These are phyloP conservation scores for Fusarium sp. DNA, from an alignment of 2,329 filamentous ascomycete genomes.

Conservation along the genomic window DNA sequence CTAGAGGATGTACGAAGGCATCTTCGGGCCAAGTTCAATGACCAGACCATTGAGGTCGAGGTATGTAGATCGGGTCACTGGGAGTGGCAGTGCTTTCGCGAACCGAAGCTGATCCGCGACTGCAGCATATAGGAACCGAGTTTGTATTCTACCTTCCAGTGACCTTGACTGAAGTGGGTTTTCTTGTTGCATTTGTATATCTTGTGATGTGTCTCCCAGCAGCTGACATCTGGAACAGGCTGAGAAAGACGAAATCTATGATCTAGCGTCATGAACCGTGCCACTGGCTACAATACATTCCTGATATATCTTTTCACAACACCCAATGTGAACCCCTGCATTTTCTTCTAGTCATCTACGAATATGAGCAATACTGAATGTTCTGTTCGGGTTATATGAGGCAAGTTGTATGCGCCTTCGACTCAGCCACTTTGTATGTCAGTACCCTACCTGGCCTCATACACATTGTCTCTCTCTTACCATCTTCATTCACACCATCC, in stretches of 20 bases:
- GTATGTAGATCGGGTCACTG: background rate
- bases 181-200: background rate
- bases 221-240: background rate
- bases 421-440: background rate
- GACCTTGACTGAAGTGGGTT: background rate
- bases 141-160: background rate
- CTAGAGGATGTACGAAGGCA: background rate
- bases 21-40: conserved; percentile 1
- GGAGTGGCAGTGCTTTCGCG: background rate
- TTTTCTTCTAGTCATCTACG: background rate
- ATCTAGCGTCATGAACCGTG: background rate
- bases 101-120: background rate
- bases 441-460: background rate
- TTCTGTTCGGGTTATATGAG: background rate
- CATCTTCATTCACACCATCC: background rate
- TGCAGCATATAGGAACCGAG: background rate
- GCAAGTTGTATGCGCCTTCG: background rate
- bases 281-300: background rate
- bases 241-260: background rate
- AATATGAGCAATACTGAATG: background rate
- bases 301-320: background rate
- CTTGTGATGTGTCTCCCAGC: background rate
- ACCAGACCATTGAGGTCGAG: conserved; percentile 2
- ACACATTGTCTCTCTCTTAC: background rate
- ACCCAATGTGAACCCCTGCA: background rate